A percentile compares a stretch with the other conserved stretches of the same genome.
Evolutionary conservation across 129 eudicot species (phyloP).

Genomic region (Escallonia rubra): DNA sequence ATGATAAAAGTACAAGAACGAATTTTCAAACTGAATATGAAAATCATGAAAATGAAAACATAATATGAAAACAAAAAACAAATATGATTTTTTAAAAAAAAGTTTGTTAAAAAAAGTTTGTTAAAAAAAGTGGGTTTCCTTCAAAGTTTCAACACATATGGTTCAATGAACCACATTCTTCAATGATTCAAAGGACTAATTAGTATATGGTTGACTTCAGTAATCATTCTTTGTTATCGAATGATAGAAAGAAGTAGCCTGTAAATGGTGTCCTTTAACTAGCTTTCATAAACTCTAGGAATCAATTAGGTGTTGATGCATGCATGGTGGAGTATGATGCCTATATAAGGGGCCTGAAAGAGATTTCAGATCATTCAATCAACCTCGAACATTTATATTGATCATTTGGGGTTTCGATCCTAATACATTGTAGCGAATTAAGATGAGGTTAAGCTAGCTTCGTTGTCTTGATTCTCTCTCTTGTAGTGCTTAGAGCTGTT

Average conservation of each 20-base stretch:
- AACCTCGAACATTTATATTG: neutral
- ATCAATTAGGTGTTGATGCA: neutral
- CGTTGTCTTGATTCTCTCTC: constrained; percentile 6
- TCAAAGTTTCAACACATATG: no score
- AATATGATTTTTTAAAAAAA: no score
- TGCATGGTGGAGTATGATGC: neutral
- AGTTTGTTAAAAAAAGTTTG: no score
- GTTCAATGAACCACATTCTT: neutral
- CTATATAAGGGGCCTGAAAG: neutral
- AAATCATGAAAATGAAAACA: no score
- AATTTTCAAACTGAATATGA: no score
- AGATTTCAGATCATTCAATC: neutral
- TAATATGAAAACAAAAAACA: no score
- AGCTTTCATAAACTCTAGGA: neutral
- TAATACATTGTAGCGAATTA: neutral
- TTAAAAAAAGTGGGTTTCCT: no score
- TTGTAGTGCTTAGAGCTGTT: neutral
- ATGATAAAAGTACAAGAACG: no score
- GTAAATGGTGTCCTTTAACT: neutral
- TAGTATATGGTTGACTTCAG: neutral
- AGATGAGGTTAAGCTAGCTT: constrained; percentile 18
- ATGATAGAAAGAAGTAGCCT: neutral
- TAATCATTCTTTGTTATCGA: neutral
- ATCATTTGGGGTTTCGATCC: neutral
- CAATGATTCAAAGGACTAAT: neutral